A percentile compares a stretch with the other conserved stretches of the same genome.
phyloP scores from a whole-genome alignment of 2,329 filamentous ascomycete genomes.

The Ophiostoma sp. region DNA sequence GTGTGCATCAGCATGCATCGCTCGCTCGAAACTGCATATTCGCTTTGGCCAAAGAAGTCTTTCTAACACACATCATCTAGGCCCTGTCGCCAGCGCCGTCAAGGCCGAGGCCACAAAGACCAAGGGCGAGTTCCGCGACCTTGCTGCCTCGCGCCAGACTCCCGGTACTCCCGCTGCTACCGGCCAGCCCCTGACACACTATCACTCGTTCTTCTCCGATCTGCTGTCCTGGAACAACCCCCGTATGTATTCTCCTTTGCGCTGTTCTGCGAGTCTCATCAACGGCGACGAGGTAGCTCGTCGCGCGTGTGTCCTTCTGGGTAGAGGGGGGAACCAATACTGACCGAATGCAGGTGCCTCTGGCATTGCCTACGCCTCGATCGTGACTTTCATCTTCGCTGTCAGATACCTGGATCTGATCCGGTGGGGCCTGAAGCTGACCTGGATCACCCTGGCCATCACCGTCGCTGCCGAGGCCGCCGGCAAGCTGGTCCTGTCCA shows the following conservation, averaged over 20 bases:
- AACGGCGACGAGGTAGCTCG: too few relatives aligned
- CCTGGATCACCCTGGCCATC: conserved; percentile 56
- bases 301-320: too few relatives aligned
- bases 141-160: conserved; percentile 52
- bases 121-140: conserved; percentile 50
- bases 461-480: conserved; percentile 56
- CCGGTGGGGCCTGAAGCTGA: conserved; percentile 60
- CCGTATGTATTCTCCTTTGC: conserved; percentile 43
- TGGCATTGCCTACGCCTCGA: conserved; percentile 56
- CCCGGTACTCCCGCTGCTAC: conserved; percentile 42
- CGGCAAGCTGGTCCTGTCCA: conserved; percentile 57
- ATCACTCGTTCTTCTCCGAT: conserved; percentile 65
- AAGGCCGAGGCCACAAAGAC: conserved; percentile 53
- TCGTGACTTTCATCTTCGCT: conserved; percentile 56
- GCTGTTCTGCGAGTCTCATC: too few relatives aligned
- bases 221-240: conserved; percentile 65
- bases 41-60: not conserved
- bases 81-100: conserved; percentile 55
- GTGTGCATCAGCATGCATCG: not conserved
- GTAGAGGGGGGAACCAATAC: not conserved
- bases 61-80: conserved; percentile 34
- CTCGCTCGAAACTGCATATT: not conserved
- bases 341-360: conserved; percentile 48
- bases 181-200: conserved; percentile 60
- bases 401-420: conserved; percentile 61